phyloP scores from a whole-genome alignment of 306 rosid species.

The Hippophae gyantsensis region DNA sequence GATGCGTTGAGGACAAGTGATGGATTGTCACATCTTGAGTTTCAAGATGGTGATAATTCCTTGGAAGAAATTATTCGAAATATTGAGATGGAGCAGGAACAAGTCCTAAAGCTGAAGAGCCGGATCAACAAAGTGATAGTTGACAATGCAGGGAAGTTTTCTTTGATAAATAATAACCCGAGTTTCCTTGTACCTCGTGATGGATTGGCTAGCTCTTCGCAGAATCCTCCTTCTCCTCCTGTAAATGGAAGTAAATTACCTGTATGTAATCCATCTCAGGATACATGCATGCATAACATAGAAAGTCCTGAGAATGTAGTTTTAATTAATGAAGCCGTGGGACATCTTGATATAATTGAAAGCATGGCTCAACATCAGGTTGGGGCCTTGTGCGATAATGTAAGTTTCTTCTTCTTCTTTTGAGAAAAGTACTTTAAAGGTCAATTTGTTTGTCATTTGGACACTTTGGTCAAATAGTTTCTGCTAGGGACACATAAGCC shows the following conservation, averaged over 20 bases:
- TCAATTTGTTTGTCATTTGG: neutral
- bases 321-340: constrained; percentile 23
- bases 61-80: constrained; percentile 30
- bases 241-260: constrained; percentile 21
- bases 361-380: constrained; percentile 24
- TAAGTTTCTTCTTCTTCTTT: constrained; percentile 23
- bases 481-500: too few relatives aligned
- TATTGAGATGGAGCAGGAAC: constrained; percentile 41
- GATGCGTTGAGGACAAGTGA: constrained; percentile 32
- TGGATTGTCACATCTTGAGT: constrained; percentile 26
- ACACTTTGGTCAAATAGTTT: constrained; percentile 4
- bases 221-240: constrained; percentile 19
- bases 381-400: constrained; percentile 25
- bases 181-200: constrained; percentile 22
- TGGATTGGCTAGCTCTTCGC: constrained; percentile 17
- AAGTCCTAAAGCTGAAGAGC: constrained; percentile 35
- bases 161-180: constrained; percentile 28
- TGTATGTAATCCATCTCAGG: constrained; percentile 25
- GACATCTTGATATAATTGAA: constrained; percentile 24
- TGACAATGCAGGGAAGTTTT: constrained; percentile 34
- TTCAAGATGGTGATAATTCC: constrained; percentile 30
- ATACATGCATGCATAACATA: constrained; percentile 20
- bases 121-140: constrained; percentile 39
- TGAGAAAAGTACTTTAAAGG: neutral
- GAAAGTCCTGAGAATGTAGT: constrained; percentile 34